Conservation (phyloP, 306 rosid genomes). For the Dalbergia cochinchinensis region DNA sequence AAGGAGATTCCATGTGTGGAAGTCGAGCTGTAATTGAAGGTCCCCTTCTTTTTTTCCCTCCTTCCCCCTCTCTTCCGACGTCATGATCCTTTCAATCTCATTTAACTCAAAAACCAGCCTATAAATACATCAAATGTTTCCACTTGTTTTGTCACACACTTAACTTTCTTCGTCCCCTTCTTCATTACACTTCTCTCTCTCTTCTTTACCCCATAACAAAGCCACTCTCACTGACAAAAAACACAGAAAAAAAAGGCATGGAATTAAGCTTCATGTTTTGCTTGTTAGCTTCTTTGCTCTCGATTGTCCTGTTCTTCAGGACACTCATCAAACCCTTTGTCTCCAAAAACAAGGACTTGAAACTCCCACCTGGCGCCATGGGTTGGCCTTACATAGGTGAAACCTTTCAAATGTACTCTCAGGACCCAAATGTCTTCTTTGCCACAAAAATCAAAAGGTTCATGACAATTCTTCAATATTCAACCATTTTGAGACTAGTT, state of each 20-base stretch:
- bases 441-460: constrained; percentile 75
- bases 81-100: constrained; percentile 29
- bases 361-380: constrained; percentile 89
- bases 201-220: neutral
- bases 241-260: too few species aligned
- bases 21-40: constrained; percentile 68
- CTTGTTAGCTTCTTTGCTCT: constrained; percentile 42
- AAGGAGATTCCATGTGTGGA: constrained; percentile 74
- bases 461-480: neutral
- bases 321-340: constrained; percentile 47
- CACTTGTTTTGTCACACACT: constrained; percentile 43
- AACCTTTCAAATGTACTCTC: constrained; percentile 93
- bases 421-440: constrained; percentile 93
- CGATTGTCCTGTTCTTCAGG: constrained; percentile 47
- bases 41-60: constrained; percentile 18
- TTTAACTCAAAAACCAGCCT: constrained; percentile 25
- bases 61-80: constrained; percentile 45
- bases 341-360: constrained; percentile 46
- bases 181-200: neutral
- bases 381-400: constrained; percentile 93
- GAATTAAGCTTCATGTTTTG: constrained; percentile 43
- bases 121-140: constrained; percentile 53
- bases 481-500: neutral
- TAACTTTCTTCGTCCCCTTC: neutral
- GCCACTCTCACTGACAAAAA: constrained; percentile 8